Base-by-base conservation (phyloP, 176 grass and related monocot genomes). In the Ampelocalamus luodianensis region DNA sequence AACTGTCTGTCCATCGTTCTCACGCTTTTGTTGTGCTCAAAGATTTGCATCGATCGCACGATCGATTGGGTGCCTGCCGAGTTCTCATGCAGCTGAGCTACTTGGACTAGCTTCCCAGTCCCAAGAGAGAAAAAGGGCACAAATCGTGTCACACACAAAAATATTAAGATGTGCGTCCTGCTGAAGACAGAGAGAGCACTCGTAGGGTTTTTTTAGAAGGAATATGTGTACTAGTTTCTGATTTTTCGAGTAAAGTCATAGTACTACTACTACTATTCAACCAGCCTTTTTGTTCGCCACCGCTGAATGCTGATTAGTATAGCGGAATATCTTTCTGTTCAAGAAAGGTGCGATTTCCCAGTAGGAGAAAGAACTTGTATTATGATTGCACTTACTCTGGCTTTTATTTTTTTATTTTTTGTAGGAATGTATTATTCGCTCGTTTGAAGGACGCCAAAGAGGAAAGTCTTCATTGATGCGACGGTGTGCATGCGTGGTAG, bases 31-130 rank as follows among this genome's bases (percentile, higher is more conserved):
- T 65, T 43, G 77, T 72, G 45, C 46, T 13, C 17, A 0, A 16
- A 60, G 40, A 71, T 71, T 59, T 43, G 36, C 43, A 51, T 39
- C 12, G 42, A 26, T 48, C 45, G 55, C 4, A 27, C 22, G 58
- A 43, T 27, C 54, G 50, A 48, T 75, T 64, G n/a, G 71, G 27
- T 65, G 8, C 67, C 80, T 84, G 44, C 53, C 67, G 22, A 17
- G 32, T 27, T 56, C 22, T 18, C 61, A 10, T 0, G 23, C 20
- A 69, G 38, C 69, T 18, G 29, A 65, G 23, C 14, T 3, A 53
- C 56, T 75, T 71, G 27, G 1, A 14, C 68, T 7, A 44, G 68
- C 42, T 46, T 71, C 26, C 42, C n/a, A 24, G 12, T 71, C n/a
- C 40, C 23, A 18, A 48, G n/a, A 48, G 71, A 34, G 45, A 48